Conservation (phyloP, 805 yeast species). For the Cyberlindnera galapagoensis region DNA sequence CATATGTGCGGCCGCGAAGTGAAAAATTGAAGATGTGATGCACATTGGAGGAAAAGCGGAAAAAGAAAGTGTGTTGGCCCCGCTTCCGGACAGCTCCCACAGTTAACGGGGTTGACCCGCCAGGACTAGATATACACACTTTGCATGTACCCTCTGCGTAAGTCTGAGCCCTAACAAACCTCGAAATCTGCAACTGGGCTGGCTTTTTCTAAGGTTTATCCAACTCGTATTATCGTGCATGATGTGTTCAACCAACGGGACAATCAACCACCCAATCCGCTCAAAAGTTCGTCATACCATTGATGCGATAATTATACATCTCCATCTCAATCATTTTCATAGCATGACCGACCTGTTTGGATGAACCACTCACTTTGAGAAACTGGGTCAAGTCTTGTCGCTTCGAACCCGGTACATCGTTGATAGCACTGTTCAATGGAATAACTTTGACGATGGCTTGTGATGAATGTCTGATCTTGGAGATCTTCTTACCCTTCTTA, state of each 20-base stretch:
- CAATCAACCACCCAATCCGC: no score
- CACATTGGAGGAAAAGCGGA: background rate
- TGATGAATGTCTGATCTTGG: slow-evolving; percentile 27
- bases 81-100: slow-evolving; percentile 5
- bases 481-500: slow-evolving; percentile 33
- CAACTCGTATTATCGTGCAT: no score
- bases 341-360: slow-evolving; percentile 23
- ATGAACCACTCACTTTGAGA: slow-evolving; percentile 27
- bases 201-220: no score
- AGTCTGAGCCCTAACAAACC: slow-evolving; percentile 10
- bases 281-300: slow-evolving; percentile 4
- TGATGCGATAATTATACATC: slow-evolving; percentile 15
- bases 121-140: slow-evolving; percentile 11
- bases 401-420: slow-evolving; percentile 10
- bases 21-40: slow-evolving; percentile 11
- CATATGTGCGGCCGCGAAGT: slow-evolving; percentile 11
- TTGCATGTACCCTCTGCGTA: slow-evolving; percentile 9
- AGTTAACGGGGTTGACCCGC: slow-evolving; percentile 14
- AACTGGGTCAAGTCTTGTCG: slow-evolving; percentile 25
- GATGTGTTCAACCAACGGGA: no score
- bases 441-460: slow-evolving; percentile 34
- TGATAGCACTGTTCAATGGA: slow-evolving; percentile 21
- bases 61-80: slow-evolving; percentile 5
- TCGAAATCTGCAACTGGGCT: no score
- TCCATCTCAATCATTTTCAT: slow-evolving; percentile 22